Percentiles rank a stretch among this genome's conserved stretches.
Evolutionary conservation across 2,329 filamentous ascomycete genomes (phyloP).

Genomic region (Penicillium brasilianum): DNA sequence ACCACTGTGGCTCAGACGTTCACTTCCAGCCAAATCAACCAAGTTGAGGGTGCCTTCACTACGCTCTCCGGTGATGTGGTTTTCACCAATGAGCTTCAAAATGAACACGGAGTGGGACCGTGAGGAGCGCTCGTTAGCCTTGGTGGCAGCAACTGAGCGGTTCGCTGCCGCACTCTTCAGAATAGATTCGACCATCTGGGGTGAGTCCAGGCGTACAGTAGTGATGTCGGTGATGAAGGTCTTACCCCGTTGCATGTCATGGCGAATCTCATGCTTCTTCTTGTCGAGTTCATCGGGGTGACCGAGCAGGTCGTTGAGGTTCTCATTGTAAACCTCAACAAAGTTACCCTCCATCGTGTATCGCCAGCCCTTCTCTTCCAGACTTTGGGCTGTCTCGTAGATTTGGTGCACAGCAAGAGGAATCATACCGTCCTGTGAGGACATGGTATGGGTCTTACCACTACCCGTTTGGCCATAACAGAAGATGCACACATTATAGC

Average conservation of each 20-base stretch:
- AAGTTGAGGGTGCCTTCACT: constrained; percentile 94
- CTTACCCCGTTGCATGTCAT: constrained; percentile 80
- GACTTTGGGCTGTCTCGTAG: constrained; percentile 79
- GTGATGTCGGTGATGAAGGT: constrained; percentile 82
- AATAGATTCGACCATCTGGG: constrained; percentile 78
- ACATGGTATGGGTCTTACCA: constrained; percentile 98
- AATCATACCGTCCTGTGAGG: constrained; percentile 88
- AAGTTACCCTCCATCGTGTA: constrained; percentile 96
- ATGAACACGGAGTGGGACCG: constrained; percentile 97
- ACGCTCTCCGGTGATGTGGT: constrained; percentile 75
- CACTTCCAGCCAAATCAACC: constrained; percentile 92
- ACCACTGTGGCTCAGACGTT: constrained; percentile 84
- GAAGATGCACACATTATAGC: constrained; percentile 98
- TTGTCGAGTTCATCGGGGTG: constrained; percentile 72
- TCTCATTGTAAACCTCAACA: constrained; percentile 98
- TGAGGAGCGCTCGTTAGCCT: constrained; percentile 92
- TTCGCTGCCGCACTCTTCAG: constrained; percentile 81
- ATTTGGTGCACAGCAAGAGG: constrained; percentile 92
- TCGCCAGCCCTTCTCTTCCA: constrained; percentile 90
- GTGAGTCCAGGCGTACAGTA: constrained; percentile 76
- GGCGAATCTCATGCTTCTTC: constrained; percentile 86
- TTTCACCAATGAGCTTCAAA: constrained; percentile 69
- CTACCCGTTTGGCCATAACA: constrained; percentile 98
- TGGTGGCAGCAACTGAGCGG: constrained; percentile 92
- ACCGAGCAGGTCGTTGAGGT: constrained; percentile 86